These are phyloP conservation scores for Phaffomyces antillensis DNA, from an alignment of 805 yeast genomes.

Conservation along the genomic window DNA sequence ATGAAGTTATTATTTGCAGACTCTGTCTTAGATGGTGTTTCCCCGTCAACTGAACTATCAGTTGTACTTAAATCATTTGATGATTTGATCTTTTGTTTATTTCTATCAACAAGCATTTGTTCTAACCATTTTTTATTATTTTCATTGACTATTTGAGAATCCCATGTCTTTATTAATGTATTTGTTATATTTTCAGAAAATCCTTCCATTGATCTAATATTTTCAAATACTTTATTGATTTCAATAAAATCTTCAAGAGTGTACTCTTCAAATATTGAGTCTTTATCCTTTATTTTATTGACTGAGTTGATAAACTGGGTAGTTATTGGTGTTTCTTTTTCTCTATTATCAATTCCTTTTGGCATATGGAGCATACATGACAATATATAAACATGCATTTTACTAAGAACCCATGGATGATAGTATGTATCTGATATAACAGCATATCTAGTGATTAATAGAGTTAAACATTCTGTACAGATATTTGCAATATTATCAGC, in stretches of 20 bases:
- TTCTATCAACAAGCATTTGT: conserved; percentile 8
- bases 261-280: conserved; percentile 14
- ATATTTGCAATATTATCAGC: conserved; percentile 12
- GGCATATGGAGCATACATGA: conserved; percentile 9
- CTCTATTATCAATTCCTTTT: conserved; percentile 5
- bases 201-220: conserved; percentile 7
- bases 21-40: not conserved
- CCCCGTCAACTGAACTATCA: not conserved
- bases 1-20: too few relatives aligned
- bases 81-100: not conserved
- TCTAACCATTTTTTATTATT: conserved; percentile 19
- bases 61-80: not conserved
- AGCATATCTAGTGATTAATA: conserved; percentile 8
- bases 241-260: conserved; percentile 8
- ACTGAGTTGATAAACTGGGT: conserved; percentile 9
- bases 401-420: conserved; percentile 21
- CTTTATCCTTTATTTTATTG: conserved; percentile 9
- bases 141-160: conserved; percentile 7
- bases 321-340: conserved; percentile 2
- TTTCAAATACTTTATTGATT: conserved; percentile 4
- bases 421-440: conserved; percentile 17
- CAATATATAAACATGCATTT: conserved; percentile 15
- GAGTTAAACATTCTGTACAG: not conserved
- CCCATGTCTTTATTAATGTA: conserved; percentile 3
- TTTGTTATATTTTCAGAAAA: not conserved